These are phyloP conservation scores for Myxozyma neotropica DNA, from an alignment of 805 yeast species.

Conservation along the genomic window DNA sequence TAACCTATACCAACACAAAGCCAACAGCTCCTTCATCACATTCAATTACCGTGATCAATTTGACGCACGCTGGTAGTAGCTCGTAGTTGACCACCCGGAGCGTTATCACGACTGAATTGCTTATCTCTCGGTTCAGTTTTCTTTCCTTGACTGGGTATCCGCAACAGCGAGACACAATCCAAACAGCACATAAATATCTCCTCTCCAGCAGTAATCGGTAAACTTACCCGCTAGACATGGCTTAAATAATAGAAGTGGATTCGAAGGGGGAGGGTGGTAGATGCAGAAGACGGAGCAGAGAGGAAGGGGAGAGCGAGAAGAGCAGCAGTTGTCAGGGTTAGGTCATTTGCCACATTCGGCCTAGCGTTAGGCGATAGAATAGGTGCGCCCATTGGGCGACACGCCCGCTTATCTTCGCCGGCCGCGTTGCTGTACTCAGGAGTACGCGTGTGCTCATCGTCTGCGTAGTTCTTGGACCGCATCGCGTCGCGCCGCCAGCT, in stretches of 20 bases:
- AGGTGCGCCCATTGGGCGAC: conserved; percentile 12
- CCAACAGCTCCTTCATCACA: too few relatives aligned
- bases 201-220: neutral
- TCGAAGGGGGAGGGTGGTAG: neutral
- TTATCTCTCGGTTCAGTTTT: neutral
- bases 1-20: too few relatives aligned
- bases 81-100: neutral
- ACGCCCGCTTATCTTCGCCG: conserved; percentile 3
- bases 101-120: neutral
- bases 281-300: conserved; percentile 1
- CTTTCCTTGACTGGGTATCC: neutral
- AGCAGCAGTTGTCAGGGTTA: neutral
- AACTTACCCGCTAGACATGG: conserved; percentile 17
- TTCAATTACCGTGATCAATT: neutral
- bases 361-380: conserved; percentile 2
- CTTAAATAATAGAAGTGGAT: neutral
- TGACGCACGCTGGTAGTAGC: neutral
- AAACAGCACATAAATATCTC: neutral
- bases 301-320: neutral
- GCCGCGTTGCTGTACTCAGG: neutral
- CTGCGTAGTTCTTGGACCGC: neutral
- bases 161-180: neutral
- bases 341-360: neutral
- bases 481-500: neutral
- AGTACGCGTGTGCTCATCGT: neutral